phyloP scores from a whole-genome alignment of 2,329 filamentous ascomycete species.

The Lecanoromycetidae sp. region DNA sequence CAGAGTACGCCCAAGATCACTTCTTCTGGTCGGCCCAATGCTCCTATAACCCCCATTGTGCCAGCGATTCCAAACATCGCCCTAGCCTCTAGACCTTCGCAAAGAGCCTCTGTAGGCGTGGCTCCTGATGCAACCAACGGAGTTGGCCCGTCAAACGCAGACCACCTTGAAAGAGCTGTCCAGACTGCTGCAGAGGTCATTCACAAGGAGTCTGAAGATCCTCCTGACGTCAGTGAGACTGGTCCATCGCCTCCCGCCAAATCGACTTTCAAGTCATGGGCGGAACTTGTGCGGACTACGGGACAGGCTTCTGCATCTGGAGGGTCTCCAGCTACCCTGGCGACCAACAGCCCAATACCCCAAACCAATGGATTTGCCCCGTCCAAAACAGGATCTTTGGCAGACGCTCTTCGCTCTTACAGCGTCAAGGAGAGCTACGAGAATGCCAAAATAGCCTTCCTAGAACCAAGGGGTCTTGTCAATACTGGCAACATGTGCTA shows the following conservation, averaged over 20 bases:
- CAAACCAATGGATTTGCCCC: slow-evolving; percentile 32
- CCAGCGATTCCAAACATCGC: slow-evolving; percentile 31
- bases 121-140: slow-evolving; percentile 21
- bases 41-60: slow-evolving; percentile 39
- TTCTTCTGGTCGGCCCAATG: slow-evolving; percentile 25
- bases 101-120: slow-evolving; percentile 26
- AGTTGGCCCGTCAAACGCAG: slow-evolving; percentile 7
- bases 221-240: slow-evolving; percentile 28
- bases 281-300: slow-evolving; percentile 51
- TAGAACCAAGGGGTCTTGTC: slow-evolving; percentile 84
- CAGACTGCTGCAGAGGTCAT: slow-evolving; percentile 15
- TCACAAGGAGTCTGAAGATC: slow-evolving; percentile 7
- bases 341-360: slow-evolving; percentile 18
- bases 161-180: slow-evolving; percentile 14
- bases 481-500: slow-evolving; percentile 99
- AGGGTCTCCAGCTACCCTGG: slow-evolving; percentile 15
- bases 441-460: slow-evolving; percentile 57
- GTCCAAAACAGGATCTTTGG: slow-evolving; percentile 50
- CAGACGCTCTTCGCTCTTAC: slow-evolving; percentile 65
- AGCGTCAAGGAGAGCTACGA: slow-evolving; percentile 48
- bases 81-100: slow-evolving; percentile 25
- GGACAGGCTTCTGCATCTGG: slow-evolving; percentile 23
- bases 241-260: slow-evolving; percentile 28
- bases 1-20: slow-evolving; percentile 26
- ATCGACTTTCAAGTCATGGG: slow-evolving; percentile 54